Evolutionary conservation across 1,139 yeast species (phyloP).

Genomic region (Meyerozyma sp.): DNA sequence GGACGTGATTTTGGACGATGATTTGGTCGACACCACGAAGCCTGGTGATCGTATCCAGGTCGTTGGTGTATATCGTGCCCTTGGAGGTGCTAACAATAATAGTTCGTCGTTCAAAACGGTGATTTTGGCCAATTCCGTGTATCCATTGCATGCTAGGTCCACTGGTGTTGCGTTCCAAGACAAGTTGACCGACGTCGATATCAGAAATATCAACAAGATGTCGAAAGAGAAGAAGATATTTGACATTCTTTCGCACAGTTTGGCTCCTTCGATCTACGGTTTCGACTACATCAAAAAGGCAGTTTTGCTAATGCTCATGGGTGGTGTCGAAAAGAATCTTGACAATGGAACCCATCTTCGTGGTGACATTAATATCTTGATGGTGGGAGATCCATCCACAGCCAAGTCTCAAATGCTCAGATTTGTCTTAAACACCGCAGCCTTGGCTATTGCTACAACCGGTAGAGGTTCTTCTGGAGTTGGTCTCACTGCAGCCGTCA

Average conservation of each 20-base stretch:
- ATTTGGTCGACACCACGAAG: slow-evolving; percentile 83
- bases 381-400: slow-evolving; percentile 99
- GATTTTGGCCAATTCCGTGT: slow-evolving; percentile 81
- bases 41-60: slow-evolving; percentile 96
- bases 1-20: slow-evolving; percentile 89
- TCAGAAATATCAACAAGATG: slow-evolving; percentile 78
- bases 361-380: slow-evolving; percentile 91
- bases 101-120: slow-evolving; percentile 74
- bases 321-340: slow-evolving; percentile 92
- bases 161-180: slow-evolving; percentile 80
- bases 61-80: slow-evolving; percentile 89
- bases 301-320: slow-evolving; percentile 80
- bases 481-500: slow-evolving; percentile 98
- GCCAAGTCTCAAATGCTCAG: slow-evolving; percentile 95
- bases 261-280: slow-evolving; percentile 96
- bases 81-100: slow-evolving; percentile 67
- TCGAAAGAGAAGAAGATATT: slow-evolving; percentile 64
- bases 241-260: slow-evolving; percentile 73
- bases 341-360: slow-evolving; percentile 95
- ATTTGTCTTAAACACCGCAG: slow-evolving; percentile 90
- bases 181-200: slow-evolving; percentile 73
- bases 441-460: slow-evolving; percentile 95
- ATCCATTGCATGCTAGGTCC: slow-evolving; percentile 81
- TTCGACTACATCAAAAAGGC: slow-evolving; percentile 90
- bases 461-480: slow-evolving; percentile 99